These are phyloP conservation scores for Paecilomyces variotii DNA, from an alignment of 2,329 filamentous ascomycete species.

Conservation along the genomic window DNA sequence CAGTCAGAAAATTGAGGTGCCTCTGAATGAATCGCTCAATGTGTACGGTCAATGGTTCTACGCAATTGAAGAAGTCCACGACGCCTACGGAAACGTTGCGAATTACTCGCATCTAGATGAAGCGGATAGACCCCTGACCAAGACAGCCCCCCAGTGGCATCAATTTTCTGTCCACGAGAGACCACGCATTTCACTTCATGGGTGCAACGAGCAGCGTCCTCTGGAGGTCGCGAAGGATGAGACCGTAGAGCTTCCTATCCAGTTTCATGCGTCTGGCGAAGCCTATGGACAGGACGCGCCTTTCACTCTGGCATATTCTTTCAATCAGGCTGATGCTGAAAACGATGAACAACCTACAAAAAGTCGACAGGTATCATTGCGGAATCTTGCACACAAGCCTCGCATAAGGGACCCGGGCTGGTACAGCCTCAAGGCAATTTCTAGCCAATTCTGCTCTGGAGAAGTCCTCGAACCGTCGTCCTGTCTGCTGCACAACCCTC, in stretches of 20 bases:
- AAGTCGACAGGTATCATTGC: slow-evolving; percentile 48
- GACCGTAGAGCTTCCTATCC: slow-evolving; percentile 59
- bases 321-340: slow-evolving; percentile 68
- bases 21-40: slow-evolving; percentile 82
- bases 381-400: slow-evolving; percentile 55
- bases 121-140: slow-evolving; percentile 52
- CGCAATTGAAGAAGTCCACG: slow-evolving; percentile 81
- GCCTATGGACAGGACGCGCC: slow-evolving; percentile 52
- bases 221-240: slow-evolving; percentile 75
- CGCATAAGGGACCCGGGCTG: slow-evolving; percentile 69
- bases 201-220: slow-evolving; percentile 72
- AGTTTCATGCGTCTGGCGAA: slow-evolving; percentile 56
- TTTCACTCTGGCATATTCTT: slow-evolving; percentile 71
- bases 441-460: slow-evolving; percentile 73
- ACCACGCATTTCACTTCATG: slow-evolving; percentile 61
- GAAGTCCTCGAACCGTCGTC: slow-evolving; percentile 89
- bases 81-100: slow-evolving; percentile 80
- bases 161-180: slow-evolving; percentile 80
- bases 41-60: slow-evolving; percentile 78
- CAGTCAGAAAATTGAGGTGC: slow-evolving; percentile 65
- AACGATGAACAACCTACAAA: slow-evolving; percentile 54
- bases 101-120: slow-evolving; percentile 65
- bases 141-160: slow-evolving; percentile 59
- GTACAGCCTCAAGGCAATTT: slow-evolving; percentile 74
- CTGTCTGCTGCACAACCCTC: slow-evolving; percentile 85